phyloP scores from a whole-genome alignment of 2,329 filamentous ascomycete species.

The Colletotrichum higginsianum region DNA sequence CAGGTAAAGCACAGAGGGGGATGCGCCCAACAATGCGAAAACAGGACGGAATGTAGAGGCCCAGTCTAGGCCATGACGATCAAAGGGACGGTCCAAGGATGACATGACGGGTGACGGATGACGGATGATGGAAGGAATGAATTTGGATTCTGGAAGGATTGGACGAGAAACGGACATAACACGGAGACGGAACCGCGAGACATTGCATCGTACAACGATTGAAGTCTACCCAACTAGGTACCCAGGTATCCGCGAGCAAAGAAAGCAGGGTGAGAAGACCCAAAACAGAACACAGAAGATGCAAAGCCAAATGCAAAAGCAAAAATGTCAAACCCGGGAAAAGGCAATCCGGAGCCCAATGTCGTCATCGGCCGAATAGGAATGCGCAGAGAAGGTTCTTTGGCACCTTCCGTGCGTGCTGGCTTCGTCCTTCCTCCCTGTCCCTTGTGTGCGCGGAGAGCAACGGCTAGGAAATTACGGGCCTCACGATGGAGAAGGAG shows the following conservation, averaged over 20 bases:
- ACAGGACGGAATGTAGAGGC: background rate
- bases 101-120: background rate
- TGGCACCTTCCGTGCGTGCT: conserved; percentile 14
- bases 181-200: background rate
- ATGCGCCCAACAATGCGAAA: background rate
- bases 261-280: background rate
- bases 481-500: too few species aligned
- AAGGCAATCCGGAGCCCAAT: background rate
- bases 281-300: background rate
- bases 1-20: background rate
- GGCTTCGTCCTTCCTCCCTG: background rate
- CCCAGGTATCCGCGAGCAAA: too few species aligned
- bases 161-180: background rate
- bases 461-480: background rate
- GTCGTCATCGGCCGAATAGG: conserved; percentile 30
- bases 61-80: conserved; percentile 5
- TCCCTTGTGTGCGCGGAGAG: background rate
- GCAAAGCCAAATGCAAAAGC: too few species aligned
- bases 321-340: background rate
- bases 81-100: conserved; percentile 1
- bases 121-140: conserved; percentile 5
- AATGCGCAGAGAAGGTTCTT: conserved; percentile 40
- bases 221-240: too few species aligned
- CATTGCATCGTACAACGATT: too few species aligned
- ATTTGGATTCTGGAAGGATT: background rate